Evolutionary conservation across 1,139 yeast genomes (phyloP).

Genomic region (Pichia sp.): DNA sequence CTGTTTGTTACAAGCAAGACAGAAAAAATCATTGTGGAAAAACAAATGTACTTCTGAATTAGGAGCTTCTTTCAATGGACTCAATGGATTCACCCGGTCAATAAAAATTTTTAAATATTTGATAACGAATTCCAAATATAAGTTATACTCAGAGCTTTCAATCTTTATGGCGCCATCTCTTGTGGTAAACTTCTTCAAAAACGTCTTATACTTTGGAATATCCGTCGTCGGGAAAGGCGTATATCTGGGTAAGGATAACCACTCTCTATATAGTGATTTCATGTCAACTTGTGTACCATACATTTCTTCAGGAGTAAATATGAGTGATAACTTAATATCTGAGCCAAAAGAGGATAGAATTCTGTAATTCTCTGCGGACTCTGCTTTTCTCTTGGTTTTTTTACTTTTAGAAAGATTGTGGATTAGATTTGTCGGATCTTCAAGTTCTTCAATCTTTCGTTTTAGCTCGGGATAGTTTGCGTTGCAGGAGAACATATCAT

Average conservation of each 20-base stretch:
- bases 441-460: conserved; percentile 6
- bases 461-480: conserved; percentile 6
- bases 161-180: conserved; percentile 16
- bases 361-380: conserved; percentile 1
- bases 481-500: conserved; percentile 23
- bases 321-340: conserved; percentile 42
- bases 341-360: conserved; percentile 44
- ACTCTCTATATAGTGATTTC: conserved; percentile 43
- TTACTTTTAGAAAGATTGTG: neutral
- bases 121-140: conserved; percentile 42
- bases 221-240: conserved; percentile 17
- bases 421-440: conserved; percentile 3
- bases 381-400: conserved; percentile 1
- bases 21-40: conserved; percentile 34
- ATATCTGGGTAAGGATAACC: conserved; percentile 43
- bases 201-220: conserved; percentile 23
- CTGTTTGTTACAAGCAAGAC: conserved; percentile 59
- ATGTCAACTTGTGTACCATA: conserved; percentile 67
- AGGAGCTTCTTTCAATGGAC: neutral
- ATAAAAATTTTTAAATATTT: conserved; percentile 47
- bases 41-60: neutral
- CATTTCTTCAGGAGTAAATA: conserved; percentile 58
- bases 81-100: conserved; percentile 44
- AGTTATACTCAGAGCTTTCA: conserved; percentile 32
- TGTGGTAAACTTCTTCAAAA: conserved; percentile 13